phyloP scores from a whole-genome alignment of 1,284 basidiomycete species.

The Acaromyces ingoldii region DNA sequence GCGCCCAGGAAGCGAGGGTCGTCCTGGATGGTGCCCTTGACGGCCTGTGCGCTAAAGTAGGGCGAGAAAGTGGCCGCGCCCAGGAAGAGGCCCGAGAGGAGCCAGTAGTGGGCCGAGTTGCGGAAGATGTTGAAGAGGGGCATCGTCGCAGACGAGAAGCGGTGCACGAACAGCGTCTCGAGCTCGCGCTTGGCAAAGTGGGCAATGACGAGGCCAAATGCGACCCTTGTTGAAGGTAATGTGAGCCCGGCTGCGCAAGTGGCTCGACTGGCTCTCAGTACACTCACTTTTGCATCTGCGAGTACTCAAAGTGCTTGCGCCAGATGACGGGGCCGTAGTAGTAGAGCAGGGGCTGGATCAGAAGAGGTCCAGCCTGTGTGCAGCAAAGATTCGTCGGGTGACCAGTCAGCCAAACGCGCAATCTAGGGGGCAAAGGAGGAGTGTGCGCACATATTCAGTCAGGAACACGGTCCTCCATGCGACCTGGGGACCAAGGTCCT shows the following conservation, averaged over 20 bases:
- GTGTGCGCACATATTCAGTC: conserved; percentile 33
- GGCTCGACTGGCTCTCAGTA: not conserved
- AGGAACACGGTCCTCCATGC: conserved; percentile 50
- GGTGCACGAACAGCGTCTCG: conserved; percentile 76
- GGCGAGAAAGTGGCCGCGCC: conserved; percentile 24
- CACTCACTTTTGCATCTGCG: conserved; percentile 67
- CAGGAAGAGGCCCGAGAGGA: conserved; percentile 63
- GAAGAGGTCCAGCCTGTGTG: conserved; percentile 72
- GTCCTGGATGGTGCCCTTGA: conserved; percentile 64
- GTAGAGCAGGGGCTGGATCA: conserved; percentile 87
- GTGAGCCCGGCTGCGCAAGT: not conserved
- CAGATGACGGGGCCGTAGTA: conserved; percentile 67
- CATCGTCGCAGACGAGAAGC: conserved; percentile 93
- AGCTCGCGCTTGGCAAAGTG: conserved; percentile 91
- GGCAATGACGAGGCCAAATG: conserved; percentile 70
- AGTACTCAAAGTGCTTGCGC: conserved; percentile 62
- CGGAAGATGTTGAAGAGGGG: conserved; percentile 80
- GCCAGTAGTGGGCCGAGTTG: conserved; percentile 61
- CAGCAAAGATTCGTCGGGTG: not conserved
- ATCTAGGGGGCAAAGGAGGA: not conserved
- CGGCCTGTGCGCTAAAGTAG: conserved; percentile 67
- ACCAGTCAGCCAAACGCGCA: too few relatives aligned
- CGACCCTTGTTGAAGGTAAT: conserved; percentile 58
- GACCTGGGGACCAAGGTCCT: conserved; percentile 49
- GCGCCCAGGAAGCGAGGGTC: conserved; percentile 66